Percentiles rank a stretch among this genome's conserved stretches.
These are phyloP conservation scores for Xylariaceae sp. DNA, from an alignment of 2,329 filamentous ascomycete species.

Conservation along the genomic window DNA sequence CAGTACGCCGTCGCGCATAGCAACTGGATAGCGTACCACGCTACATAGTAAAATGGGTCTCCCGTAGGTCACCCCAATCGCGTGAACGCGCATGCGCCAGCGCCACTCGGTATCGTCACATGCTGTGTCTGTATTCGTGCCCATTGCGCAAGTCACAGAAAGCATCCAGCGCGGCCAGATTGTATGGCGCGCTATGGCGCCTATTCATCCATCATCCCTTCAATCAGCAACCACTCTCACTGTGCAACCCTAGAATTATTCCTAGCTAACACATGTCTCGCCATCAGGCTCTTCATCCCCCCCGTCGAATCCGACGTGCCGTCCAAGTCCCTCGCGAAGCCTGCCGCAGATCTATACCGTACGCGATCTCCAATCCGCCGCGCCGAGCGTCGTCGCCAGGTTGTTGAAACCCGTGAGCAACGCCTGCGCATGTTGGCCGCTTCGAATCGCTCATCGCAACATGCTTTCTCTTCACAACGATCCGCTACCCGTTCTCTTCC, in stretches of 20 bases:
- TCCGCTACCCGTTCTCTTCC: not conserved
- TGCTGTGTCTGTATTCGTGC: not conserved
- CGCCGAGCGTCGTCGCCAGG: constrained; percentile 30
- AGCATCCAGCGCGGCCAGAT: not conserved
- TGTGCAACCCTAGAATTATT: too few species aligned
- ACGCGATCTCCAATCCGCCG: constrained; percentile 42
- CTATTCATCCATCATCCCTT: constrained; percentile 1
- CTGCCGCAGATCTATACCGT: constrained; percentile 23
- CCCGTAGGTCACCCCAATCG: constrained; percentile 40
- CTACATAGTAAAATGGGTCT: constrained; percentile 44
- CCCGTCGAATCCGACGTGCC: constrained; percentile 43
- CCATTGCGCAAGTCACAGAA: not conserved
- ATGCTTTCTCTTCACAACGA: too few species aligned
- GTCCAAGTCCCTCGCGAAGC: constrained; percentile 35
- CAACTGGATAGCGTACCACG: constrained; percentile 9
- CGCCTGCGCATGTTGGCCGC: constrained; percentile 25
- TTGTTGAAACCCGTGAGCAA: constrained; percentile 34
- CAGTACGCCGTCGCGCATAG: constrained; percentile 10
- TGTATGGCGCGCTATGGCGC: not conserved
- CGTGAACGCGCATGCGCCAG: constrained; percentile 20
- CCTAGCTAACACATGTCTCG: constrained; percentile 15
- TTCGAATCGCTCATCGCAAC: not conserved
- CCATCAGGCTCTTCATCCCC: constrained; percentile 43
- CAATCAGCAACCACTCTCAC: not conserved
- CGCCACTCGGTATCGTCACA: not conserved